These are phyloP conservation scores for Wickerhamomyces bisporus DNA, from an alignment of 805 yeast species.

Conservation along the genomic window DNA sequence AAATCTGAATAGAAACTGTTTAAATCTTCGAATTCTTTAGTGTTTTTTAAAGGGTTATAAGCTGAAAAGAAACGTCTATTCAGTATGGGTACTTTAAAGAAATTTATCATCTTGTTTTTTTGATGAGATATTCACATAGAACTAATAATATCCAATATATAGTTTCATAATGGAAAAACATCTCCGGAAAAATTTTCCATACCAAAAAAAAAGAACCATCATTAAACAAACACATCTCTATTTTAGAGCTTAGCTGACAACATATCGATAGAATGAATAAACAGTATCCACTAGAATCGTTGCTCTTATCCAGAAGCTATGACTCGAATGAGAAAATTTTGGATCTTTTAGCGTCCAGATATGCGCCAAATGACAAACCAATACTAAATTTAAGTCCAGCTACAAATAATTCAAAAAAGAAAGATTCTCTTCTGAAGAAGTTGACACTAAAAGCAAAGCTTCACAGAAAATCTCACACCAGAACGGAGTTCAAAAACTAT, in stretches of 20 bases:
- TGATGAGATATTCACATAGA: too few species aligned
- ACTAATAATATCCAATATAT: too few species aligned
- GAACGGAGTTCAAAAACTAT: constrained; percentile 9
- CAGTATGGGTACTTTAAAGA: neutral
- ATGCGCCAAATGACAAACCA: constrained; percentile 25
- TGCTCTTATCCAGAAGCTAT: constrained; percentile 1
- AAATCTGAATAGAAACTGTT: constrained; percentile 31
- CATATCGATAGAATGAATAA: constrained; percentile 3
- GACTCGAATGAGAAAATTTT: constrained; percentile 16
- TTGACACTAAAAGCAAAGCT: constrained; percentile 2
- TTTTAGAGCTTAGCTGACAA: too few species aligned
- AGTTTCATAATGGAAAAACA: too few species aligned
- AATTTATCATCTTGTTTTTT: too few species aligned
- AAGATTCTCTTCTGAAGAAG: neutral
- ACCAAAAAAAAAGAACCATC: too few species aligned
- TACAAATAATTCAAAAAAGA: constrained; percentile 11
- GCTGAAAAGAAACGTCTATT: constrained; percentile 6
- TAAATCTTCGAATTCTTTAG: constrained; percentile 25
- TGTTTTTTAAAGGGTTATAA: constrained; percentile 9
- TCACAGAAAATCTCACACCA: constrained; percentile 12
- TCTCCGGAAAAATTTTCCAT: too few species aligned
- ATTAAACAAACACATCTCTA: too few species aligned
- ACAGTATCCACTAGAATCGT: constrained; percentile 3
- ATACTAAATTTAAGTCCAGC: neutral
- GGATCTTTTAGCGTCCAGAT: constrained; percentile 31